These are phyloP conservation scores for Mortierella sp. DNA, from an alignment of 371 early-diverging fungal species.

Conservation along the genomic window DNA sequence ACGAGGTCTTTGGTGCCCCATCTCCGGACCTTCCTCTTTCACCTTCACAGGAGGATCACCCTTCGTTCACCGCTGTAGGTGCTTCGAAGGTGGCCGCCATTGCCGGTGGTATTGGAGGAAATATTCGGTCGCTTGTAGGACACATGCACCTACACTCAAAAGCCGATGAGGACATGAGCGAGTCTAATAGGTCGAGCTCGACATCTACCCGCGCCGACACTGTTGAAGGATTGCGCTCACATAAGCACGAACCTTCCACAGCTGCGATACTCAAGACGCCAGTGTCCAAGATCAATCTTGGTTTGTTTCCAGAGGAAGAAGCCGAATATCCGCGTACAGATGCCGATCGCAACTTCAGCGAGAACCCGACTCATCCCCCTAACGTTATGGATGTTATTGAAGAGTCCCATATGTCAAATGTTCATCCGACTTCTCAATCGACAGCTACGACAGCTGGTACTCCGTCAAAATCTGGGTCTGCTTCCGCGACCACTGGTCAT, in stretches of 20 bases:
- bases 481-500: too few species aligned
- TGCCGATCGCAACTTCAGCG: background rate
- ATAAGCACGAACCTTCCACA: conserved; percentile 9
- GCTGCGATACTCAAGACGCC: conserved; percentile 15
- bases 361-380: background rate
- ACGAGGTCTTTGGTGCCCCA: conserved; percentile 23
- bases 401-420: background rate
- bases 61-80: background rate
- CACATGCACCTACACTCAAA: conserved; percentile 23
- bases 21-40: background rate
- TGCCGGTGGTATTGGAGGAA: conserved; percentile 14
- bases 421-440: too few species aligned
- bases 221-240: background rate
- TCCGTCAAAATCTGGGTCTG: too few species aligned
- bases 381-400: background rate
- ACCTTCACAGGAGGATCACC: background rate
- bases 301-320: conserved; percentile 27
- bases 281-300: conserved; percentile 12
- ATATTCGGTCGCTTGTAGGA: conserved; percentile 14
- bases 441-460: too few species aligned
- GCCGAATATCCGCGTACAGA: conserved; percentile 24
- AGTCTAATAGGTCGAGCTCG: background rate
- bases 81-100: background rate
- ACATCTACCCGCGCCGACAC: background rate
- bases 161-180: background rate